These are phyloP conservation scores for Myxozyma melibiosi DNA, from an alignment of 805 yeast genomes.

Conservation along the genomic window DNA sequence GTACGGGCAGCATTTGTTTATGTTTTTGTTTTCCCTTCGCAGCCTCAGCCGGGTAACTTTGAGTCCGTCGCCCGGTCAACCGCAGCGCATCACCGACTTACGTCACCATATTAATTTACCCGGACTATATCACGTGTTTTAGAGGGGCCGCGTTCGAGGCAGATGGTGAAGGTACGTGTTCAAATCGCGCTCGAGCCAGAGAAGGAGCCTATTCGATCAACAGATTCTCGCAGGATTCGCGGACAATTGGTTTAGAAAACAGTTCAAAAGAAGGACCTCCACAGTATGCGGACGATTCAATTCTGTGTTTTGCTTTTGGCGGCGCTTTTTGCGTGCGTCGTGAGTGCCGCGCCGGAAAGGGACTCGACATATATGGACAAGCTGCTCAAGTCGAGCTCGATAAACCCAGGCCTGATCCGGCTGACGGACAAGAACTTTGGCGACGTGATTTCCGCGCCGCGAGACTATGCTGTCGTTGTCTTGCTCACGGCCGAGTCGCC, in stretches of 20 bases:
- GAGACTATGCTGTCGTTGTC: constrained; percentile 68
- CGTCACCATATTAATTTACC: not conserved
- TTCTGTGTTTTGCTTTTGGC: not conserved
- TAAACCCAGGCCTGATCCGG: constrained; percentile 45
- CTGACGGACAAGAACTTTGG: constrained; percentile 65
- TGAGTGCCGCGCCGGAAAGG: not conserved
- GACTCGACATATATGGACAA: constrained; percentile 17
- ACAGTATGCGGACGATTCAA: not conserved
- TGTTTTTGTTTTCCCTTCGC: not conserved
- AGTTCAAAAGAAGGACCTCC: constrained; percentile 3
- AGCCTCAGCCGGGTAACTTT: constrained; percentile 6
- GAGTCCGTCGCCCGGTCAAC: constrained; percentile 6
- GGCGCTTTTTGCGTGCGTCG: not conserved
- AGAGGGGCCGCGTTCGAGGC: not conserved
- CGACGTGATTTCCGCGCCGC: constrained; percentile 58
- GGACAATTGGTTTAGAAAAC: not conserved
- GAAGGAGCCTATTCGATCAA: too few relatives aligned
- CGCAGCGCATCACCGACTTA: not conserved
- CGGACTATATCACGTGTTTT: not conserved
- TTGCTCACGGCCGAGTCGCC: constrained; percentile 74
- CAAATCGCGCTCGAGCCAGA: not conserved
- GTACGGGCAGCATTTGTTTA: not conserved
- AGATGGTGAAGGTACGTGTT: constrained; percentile 9
- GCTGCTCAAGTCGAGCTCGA: constrained; percentile 18
- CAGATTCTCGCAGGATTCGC: not conserved